A percentile compares a stretch with the other conserved stretches of the same genome.
Evolutionary conservation across 306 rosid genomes (phyloP).

Genomic region (Medicago ruthenica): DNA sequence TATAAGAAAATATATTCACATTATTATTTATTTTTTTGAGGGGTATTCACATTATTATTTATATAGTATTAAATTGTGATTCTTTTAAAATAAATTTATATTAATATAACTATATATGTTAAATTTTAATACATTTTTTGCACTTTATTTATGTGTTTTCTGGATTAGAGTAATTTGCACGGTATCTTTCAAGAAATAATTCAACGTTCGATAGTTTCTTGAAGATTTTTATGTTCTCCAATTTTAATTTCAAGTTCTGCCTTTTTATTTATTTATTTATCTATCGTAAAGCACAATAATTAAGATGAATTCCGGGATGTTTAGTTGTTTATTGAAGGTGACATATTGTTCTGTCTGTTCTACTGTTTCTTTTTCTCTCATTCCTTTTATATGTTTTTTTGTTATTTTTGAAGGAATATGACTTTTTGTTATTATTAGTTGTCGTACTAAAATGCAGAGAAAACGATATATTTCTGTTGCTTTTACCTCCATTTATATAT

Average conservation of each 20-base stretch:
- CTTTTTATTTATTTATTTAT: not conserved
- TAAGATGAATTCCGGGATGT: not conserved
- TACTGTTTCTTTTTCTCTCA: conserved; percentile 8
- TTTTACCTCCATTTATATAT: not conserved
- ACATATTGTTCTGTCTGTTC: conserved; percentile 23
- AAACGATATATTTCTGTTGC: not conserved
- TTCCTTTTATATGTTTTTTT: conserved; percentile 8
- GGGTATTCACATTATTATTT: too few species aligned
- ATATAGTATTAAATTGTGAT: too few species aligned
- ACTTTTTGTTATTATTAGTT: not conserved
- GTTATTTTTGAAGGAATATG: too few species aligned
- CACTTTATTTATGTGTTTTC: not conserved
- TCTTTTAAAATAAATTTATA: too few species aligned
- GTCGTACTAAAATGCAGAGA: conserved; percentile 13
- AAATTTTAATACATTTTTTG: not conserved
- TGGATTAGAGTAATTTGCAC: not conserved
- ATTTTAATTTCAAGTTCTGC: not conserved
- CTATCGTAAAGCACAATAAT: not conserved
- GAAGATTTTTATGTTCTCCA: not conserved
- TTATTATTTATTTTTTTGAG: too few species aligned
- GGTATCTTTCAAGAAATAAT: conserved; percentile 1
- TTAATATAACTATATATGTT: too few species aligned
- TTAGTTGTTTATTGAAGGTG: conserved; percentile 31
- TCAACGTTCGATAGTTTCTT: not conserved
- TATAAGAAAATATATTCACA: too few species aligned